Evolutionary conservation across 2,329 filamentous ascomycete species (phyloP), one percentile per base, ranked within the genome.

Genomic region (Grosmannia serpens): DNA sequence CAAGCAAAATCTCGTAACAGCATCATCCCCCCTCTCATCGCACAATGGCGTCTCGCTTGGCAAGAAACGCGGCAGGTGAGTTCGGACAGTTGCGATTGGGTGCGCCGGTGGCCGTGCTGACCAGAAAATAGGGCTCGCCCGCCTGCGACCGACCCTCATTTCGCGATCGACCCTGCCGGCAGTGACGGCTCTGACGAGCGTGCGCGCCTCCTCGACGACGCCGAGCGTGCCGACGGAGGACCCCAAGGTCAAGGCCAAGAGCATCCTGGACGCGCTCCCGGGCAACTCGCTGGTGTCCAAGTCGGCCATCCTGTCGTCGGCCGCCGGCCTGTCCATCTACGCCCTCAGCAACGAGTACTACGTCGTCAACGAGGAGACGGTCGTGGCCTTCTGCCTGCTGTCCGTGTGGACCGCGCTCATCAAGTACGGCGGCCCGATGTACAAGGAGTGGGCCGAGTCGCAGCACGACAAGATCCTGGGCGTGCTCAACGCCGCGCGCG

Each of bases 321-420:
- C 87, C 65, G 89, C 94, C 70, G 92, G 88, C 77, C 77, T 95
- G 68, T 91, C 89, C 70, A 83, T 95, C 74, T 95, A 94, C 73
- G 94, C 91, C 70, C 91, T 99, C 78, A 95, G 89, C 86, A 99
- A 95, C 79, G 94, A 99, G 84, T 91, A 97, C 81, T 97, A 96
- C 78, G 91, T 99, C 73, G 83, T 99, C 77, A 99, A 99, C 80
- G 94, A 99, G 83, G 94, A 99, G 82, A 88, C 91, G 64, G 88
- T 99, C 72, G 89, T 95, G 71, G 89, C 89, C 66, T 84, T 99
- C 78, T 94, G 88, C 75, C 82, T 99, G 69, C 80, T 97, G 71
- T 90, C 87, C 73, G 89, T 97, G 72, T 99, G 95, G 87, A 87
- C 81, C 70, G 90, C 86, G 63, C 82, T 96, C 69, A 92, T 89